Evolutionary conservation across 192 early-diverging fungal species (phyloP), one percentile per base, ranked within the genome.

Genomic region (Umbelopsis sp.): DNA sequence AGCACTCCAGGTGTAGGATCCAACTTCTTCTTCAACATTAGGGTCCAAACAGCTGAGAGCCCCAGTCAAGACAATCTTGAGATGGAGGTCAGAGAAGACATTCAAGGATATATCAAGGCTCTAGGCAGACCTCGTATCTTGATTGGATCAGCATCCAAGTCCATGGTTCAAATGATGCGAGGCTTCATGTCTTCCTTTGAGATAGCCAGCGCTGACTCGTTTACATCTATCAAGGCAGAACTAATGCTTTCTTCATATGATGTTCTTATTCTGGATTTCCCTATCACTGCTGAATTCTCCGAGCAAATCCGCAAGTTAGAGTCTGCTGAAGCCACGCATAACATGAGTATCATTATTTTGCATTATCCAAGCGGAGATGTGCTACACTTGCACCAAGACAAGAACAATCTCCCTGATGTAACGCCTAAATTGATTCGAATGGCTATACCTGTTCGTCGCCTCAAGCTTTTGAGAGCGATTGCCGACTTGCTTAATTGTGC

Each of bases 21-120:
- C 15, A 81, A 73, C 3, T 86, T 86, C 65, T 84, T 70, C 50
- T 86, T 86, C n/a, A 77, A 67, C 10, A 68, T 80, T 46, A 73
- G 81, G 55, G 58, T 86, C 6, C 72, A 71, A 18, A 77, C 72
- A 15, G 51, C 55, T 35, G 49, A 48, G 12, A n/a, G 44, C 44
- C 70, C 51, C 21, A 13, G 20, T 16, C 20, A 64, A n/a, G 51
- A 49, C 1, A 46, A 46, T 18, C 3, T 69, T 15, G 41, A 64
- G 18, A 47, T 58, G 41, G 75, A 68, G 2, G n/a, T 44, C 35
- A 27, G 22, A 53, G 18, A 64, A 41, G 20, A 41, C 27, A 65
- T 68, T 8, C 18, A 69, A 22, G 33, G 45, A 2, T 18, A 69
- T n/a, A 55, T 50, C 11, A 50, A 30, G 16, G 30, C 45, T n/a